A percentile compares a stretch with the other conserved stretches of the same genome.
phyloP scores from a whole-genome alignment of 2,329 filamentous ascomycete species.

The Neonectria sp. region DNA sequence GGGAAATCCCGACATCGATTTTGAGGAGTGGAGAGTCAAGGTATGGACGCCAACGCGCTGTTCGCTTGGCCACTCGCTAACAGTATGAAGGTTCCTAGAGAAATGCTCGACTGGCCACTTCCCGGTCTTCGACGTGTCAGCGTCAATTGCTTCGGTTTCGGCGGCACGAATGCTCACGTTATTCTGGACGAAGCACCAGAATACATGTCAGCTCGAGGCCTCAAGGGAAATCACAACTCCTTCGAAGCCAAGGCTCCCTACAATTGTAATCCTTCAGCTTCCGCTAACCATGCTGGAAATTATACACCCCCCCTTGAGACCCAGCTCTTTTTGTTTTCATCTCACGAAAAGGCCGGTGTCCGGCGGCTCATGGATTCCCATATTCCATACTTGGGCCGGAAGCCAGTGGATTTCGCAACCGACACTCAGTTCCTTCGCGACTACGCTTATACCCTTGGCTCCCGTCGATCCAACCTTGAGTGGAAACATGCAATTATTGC shows the following conservation, averaged over 20 bases:
- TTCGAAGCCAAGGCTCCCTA: slow-evolving; percentile 31
- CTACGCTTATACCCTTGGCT: slow-evolving; percentile 63
- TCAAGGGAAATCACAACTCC: slow-evolving; percentile 56
- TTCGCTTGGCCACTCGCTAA: slow-evolving; percentile 10
- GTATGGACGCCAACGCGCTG: slow-evolving; percentile 44
- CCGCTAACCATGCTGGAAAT: neutral
- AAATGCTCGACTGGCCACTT: slow-evolving; percentile 61
- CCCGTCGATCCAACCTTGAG: slow-evolving; percentile 61
- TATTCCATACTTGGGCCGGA: slow-evolving; percentile 47
- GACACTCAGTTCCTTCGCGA: slow-evolving; percentile 51
- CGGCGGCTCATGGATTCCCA: slow-evolving; percentile 55
- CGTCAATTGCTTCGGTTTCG: slow-evolving; percentile 72
- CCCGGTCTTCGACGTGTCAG: slow-evolving; percentile 63
- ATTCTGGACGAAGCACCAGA: slow-evolving; percentile 64
- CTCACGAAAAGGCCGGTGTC: slow-evolving; percentile 60
- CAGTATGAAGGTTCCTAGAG: slow-evolving; percentile 55
- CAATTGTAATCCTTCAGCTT: neutral
- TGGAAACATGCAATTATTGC: slow-evolving; percentile 60
- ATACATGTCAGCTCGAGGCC: slow-evolving; percentile 54
- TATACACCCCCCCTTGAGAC: slow-evolving; percentile 33
- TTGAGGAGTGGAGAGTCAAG: slow-evolving; percentile 62
- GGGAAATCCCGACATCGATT: slow-evolving; percentile 64
- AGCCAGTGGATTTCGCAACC: slow-evolving; percentile 3
- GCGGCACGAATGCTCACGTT: slow-evolving; percentile 70
- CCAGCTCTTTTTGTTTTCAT: slow-evolving; percentile 61